These are phyloP conservation scores for Oidium heveae DNA, from an alignment of 2,329 filamentous ascomycete genomes.

Conservation along the genomic window DNA sequence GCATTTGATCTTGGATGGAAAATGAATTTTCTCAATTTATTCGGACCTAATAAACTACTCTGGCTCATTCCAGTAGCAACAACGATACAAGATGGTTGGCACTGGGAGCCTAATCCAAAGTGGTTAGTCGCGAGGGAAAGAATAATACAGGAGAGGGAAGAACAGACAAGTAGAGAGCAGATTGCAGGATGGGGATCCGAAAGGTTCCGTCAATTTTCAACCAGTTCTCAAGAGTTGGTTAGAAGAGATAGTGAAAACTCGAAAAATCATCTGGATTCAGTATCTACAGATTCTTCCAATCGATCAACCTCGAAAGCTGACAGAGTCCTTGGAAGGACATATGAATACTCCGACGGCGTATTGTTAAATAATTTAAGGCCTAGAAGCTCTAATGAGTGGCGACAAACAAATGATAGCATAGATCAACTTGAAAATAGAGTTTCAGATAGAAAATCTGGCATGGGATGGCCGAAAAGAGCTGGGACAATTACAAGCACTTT, in stretches of 20 bases:
- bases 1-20: slow-evolving; percentile 79
- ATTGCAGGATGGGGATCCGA: slow-evolving; percentile 38
- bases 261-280: slow-evolving; percentile 1
- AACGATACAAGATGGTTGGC: slow-evolving; percentile 80
- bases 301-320: slow-evolving; percentile 13
- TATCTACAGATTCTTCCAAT: not conserved
- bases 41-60: slow-evolving; percentile 45
- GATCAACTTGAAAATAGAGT: slow-evolving; percentile 8
- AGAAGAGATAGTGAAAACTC: slow-evolving; percentile 12
- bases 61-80: slow-evolving; percentile 68
- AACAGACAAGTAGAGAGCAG: slow-evolving; percentile 36
- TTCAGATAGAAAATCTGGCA: slow-evolving; percentile 7
- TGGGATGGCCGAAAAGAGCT: slow-evolving; percentile 11
- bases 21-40: slow-evolving; percentile 56
- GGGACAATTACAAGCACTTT: slow-evolving; percentile 13
- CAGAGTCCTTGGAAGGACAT: slow-evolving; percentile 13
- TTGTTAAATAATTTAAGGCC: slow-evolving; percentile 11
- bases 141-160: slow-evolving; percentile 29
- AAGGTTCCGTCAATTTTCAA: slow-evolving; percentile 3
- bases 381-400: slow-evolving; percentile 5
- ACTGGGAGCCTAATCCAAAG: slow-evolving; percentile 61
- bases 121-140: slow-evolving; percentile 51
- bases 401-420: slow-evolving; percentile 5
- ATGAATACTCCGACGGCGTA: slow-evolving; percentile 10
- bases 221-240: slow-evolving; percentile 7